Conservation (phyloP, 1,284 basidiomycete species). For the Leccinum ponderosum region DNA sequence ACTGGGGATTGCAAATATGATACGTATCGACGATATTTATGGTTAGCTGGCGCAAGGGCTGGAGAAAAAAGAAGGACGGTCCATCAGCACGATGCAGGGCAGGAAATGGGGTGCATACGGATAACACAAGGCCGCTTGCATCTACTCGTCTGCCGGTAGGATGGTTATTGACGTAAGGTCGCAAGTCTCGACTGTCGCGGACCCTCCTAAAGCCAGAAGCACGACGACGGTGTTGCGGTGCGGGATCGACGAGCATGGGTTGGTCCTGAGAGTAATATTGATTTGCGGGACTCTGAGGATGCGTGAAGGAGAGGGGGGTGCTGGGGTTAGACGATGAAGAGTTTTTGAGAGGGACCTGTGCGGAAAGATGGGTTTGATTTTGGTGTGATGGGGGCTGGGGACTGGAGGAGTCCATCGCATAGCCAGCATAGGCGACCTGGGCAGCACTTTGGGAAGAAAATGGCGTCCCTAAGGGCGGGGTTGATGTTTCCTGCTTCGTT, state of each 20-base stretch:
- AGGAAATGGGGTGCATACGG: conserved; percentile 45
- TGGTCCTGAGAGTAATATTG: conserved; percentile 64
- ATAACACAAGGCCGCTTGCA: conserved; percentile 61
- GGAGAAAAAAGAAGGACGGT: conserved; percentile 1
- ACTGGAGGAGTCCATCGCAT: conserved; percentile 60
- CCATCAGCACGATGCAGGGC: conserved; percentile 16
- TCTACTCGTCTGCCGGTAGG: conserved; percentile 66
- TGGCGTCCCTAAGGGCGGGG: conserved; percentile 52
- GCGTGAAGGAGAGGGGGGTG: conserved; percentile 67
- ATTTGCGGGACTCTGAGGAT: conserved; percentile 46
- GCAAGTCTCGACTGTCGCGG: conserved; percentile 67
- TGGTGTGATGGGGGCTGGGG: conserved; percentile 53
- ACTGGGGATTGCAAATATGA: conserved; percentile 88
- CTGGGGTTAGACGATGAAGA: conserved; percentile 49
- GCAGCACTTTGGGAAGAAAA: conserved; percentile 53
- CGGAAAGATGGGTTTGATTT: conserved; percentile 37
- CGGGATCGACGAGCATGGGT: conserved; percentile 64
- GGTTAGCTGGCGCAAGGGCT: conserved; percentile 89
- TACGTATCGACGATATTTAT: conserved; percentile 87
- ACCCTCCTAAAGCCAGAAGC: conserved; percentile 71
- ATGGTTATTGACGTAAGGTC: conserved; percentile 62
- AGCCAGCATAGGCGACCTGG: conserved; percentile 38
- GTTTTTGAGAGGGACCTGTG: conserved; percentile 32
- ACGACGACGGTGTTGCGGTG: conserved; percentile 65
- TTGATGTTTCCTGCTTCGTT: conserved; percentile 52